Evolutionary conservation across 1,139 yeast genomes (phyloP).

Genomic region (Fermentozyma sake): DNA sequence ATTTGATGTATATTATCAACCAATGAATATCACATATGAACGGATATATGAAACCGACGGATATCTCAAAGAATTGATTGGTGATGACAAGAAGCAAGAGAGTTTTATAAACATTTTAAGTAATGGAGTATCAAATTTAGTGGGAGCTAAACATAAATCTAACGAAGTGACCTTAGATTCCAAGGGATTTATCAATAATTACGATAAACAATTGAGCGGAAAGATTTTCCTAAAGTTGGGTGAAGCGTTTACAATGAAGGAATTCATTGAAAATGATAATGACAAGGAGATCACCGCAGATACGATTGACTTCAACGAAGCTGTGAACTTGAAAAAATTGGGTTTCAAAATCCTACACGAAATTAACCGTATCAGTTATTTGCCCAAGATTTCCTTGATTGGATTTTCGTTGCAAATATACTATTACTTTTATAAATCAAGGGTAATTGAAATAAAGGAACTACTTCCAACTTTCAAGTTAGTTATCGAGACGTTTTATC

Average conservation of each 20-base stretch:
- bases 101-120: constrained; percentile 32
- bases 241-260: constrained; percentile 26
- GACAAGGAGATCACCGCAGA: constrained; percentile 7
- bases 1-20: constrained; percentile 46
- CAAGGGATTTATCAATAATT: constrained; percentile 25
- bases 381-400: constrained; percentile 37
- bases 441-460: constrained; percentile 16
- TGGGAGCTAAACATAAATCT: constrained; percentile 7
- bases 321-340: constrained; percentile 36
- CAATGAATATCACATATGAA: constrained; percentile 60
- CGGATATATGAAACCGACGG: constrained; percentile 65
- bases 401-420: constrained; percentile 36
- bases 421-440: constrained; percentile 17
- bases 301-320: constrained; percentile 2
- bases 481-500: constrained; percentile 18
- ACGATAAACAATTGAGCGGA: constrained; percentile 28
- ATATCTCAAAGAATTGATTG: constrained; percentile 56
- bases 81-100: constrained; percentile 54
- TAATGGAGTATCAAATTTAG: constrained; percentile 31
- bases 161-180: constrained; percentile 5
- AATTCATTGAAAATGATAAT: constrained; percentile 16
- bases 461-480: constrained; percentile 27
- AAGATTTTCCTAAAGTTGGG: constrained; percentile 39
- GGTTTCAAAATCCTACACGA: constrained; percentile 42
- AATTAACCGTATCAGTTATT: constrained; percentile 30